Percentiles rank a stretch among this genome's conserved stretches.
These are phyloP conservation scores for Phaeosphaeria sp. DNA, from an alignment of 2,329 filamentous ascomycete genomes.

Conservation along the genomic window DNA sequence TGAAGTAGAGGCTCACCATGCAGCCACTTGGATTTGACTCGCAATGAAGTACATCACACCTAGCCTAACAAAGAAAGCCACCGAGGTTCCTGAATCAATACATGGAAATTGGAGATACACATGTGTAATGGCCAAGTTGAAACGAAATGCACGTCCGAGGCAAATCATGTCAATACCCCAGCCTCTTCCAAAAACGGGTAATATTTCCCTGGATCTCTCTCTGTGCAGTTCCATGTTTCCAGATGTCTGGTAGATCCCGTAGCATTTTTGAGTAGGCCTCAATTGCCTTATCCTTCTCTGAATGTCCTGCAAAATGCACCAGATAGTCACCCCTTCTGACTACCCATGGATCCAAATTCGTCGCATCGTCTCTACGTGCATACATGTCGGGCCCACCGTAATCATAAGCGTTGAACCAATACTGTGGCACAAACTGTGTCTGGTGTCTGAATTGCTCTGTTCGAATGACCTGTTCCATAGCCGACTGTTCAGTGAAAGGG, in stretches of 20 bases:
- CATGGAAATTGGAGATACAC: not conserved
- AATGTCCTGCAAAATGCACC: conserved; percentile 52
- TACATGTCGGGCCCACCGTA: conserved; percentile 34
- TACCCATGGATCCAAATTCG: conserved; percentile 44
- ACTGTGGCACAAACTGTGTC: conserved; percentile 47
- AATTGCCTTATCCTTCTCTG: conserved; percentile 43
- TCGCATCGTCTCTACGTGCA: conserved; percentile 36
- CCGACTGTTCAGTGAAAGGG: conserved; percentile 50
- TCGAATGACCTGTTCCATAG: conserved; percentile 49
- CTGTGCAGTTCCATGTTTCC: conserved; percentile 24
- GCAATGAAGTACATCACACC: not conserved
- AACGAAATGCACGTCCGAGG: not conserved
- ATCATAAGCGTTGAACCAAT: conserved; percentile 54
- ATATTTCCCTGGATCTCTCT: conserved; percentile 34
- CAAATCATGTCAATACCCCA: conserved; percentile 1
- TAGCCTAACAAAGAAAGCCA: not conserved
- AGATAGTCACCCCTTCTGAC: conserved; percentile 51
- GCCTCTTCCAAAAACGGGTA: conserved; percentile 26
- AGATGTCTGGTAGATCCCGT: conserved; percentile 26
- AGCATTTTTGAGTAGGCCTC: conserved; percentile 39
- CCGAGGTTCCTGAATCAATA: not conserved
- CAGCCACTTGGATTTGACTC: too few species aligned
- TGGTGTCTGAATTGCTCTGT: conserved; percentile 40
- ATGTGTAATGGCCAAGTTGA: too few species aligned
- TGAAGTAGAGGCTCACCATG: too few species aligned